Evolutionary conservation across 106 monocot species (phyloP).

Genomic region (Gastrodia elata): DNA sequence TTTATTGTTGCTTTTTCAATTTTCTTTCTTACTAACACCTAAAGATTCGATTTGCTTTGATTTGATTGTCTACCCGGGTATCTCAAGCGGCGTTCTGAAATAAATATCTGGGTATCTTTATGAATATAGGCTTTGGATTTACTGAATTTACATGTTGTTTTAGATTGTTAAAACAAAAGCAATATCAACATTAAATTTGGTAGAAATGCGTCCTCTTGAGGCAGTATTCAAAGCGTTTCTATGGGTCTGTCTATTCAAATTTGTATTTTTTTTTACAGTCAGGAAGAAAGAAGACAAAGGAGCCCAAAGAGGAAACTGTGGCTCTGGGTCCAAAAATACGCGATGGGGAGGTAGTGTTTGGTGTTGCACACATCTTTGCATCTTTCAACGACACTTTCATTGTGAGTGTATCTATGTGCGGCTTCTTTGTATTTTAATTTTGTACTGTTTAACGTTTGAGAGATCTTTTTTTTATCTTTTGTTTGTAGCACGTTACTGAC

Average conservation of each 20-base stretch:
- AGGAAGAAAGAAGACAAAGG: slow-evolving; percentile 65
- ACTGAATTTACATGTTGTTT: not conserved
- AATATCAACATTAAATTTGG: not conserved
- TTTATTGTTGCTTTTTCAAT: not conserved
- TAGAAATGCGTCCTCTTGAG: not conserved
- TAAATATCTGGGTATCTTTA: not conserved
- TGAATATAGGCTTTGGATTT: not conserved
- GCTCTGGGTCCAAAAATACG: slow-evolving; percentile 70
- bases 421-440: not conserved
- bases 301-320: slow-evolving; percentile 90
- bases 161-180: not conserved
- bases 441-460: not conserved
- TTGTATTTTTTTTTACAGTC: slow-evolving; percentile 27
- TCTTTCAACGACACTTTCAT: slow-evolving; percentile 96
- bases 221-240: not conserved
- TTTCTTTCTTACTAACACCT: not conserved
- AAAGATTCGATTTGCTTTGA: not conserved
- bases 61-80: not conserved
- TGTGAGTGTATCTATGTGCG: slow-evolving; percentile 22
- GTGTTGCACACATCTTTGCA: slow-evolving; percentile 84
- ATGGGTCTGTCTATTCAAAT: not conserved
- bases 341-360: slow-evolving; percentile 81
- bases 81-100: not conserved
- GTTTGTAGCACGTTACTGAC: slow-evolving; percentile 39
- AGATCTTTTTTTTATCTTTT: not conserved